Base-by-base conservation (phyloP, 2,329 filamentous ascomycete species). In the Macroventuria anomochaeta region DNA sequence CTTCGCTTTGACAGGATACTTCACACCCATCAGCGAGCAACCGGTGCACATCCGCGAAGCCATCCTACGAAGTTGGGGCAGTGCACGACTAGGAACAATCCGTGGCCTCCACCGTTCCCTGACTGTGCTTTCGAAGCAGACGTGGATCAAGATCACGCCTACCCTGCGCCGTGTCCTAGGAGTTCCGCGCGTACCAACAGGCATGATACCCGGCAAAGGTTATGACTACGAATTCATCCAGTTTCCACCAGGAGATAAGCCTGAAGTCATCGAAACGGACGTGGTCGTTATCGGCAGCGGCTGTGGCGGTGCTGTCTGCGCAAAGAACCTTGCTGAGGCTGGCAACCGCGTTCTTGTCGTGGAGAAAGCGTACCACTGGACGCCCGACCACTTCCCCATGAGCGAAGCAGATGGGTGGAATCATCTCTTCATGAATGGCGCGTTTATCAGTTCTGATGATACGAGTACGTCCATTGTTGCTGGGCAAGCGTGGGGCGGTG, bases 261-360 rank as follows among this genome's bases (percentile, higher is more conserved):
- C 84, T 0, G 85, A 87, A 58, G 80, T 81, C 3, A 77, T 96
- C 32, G 85, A 91, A 47, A 88, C 89, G 0, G 93, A 97, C 71
- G 85, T 96, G 0, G 85, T 96, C 33, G 86, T 97, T 53, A 82
- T 97, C 17, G 93, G 93, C 2, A 95, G 90, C 31, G 93, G 93
- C 23, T 96, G 90, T 64, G 93, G 93, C 58, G 92, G 90, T 33
- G 90, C 83, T 8, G 91, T 96, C 0, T 85, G 83, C 29, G 92
- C 93, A 20, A 93, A 93, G 73, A 88, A 90, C 43, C 77, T 96
- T 1, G 85, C 92, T 8, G 87, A 92, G 73, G 89, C 88, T 1
- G 90, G 89, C 3, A 81, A 89, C 59, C 80, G 80, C 17, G 91
- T 96, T 23, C 72, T 96, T 3, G 90, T 97, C 0, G 87, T 91